Conservation (phyloP, 2,329 filamentous ascomycete species). For the Pseudopyrenochaeta lycopersici region DNA sequence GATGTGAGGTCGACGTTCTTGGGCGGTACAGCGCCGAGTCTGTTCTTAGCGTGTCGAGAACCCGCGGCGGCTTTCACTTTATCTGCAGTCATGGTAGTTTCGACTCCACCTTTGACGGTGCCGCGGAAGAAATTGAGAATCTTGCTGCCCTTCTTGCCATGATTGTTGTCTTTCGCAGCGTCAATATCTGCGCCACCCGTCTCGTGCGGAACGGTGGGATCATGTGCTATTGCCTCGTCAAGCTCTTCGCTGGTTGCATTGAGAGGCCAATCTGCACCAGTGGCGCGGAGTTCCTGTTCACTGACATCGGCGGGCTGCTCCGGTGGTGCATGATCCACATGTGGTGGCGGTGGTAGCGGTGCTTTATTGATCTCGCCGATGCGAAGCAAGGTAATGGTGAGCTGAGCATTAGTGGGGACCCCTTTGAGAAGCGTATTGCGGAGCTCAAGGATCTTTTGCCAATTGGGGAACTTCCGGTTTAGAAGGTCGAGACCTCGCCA, state of each 20-base stretch:
- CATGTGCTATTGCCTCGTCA: constrained; percentile 64
- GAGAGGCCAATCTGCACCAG: constrained; percentile 64
- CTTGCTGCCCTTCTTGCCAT: constrained; percentile 58
- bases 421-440: constrained; percentile 81
- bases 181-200: constrained; percentile 64
- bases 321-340: constrained; percentile 54
- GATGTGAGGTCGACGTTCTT: constrained; percentile 55
- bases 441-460: constrained; percentile 78
- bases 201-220: constrained; percentile 56
- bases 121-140: constrained; percentile 74
- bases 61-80: constrained; percentile 72
- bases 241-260: constrained; percentile 73
- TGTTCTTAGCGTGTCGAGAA: constrained; percentile 71
- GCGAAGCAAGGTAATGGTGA: constrained; percentile 81
- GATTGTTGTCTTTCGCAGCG: constrained; percentile 55
- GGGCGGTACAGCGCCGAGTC: constrained; percentile 73
- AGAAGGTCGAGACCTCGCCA: constrained; percentile 66
- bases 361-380: constrained; percentile 84
- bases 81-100: constrained; percentile 76
- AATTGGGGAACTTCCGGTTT: constrained; percentile 71
- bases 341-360: constrained; percentile 72
- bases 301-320: constrained; percentile 61
- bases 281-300: constrained; percentile 60
- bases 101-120: constrained; percentile 75
- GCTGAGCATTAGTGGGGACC: constrained; percentile 85